Percentiles rank a stretch among this genome's conserved stretches.
phyloP scores from a whole-genome alignment of 2,329 filamentous ascomycete species.

The Clarireedia paspali region DNA sequence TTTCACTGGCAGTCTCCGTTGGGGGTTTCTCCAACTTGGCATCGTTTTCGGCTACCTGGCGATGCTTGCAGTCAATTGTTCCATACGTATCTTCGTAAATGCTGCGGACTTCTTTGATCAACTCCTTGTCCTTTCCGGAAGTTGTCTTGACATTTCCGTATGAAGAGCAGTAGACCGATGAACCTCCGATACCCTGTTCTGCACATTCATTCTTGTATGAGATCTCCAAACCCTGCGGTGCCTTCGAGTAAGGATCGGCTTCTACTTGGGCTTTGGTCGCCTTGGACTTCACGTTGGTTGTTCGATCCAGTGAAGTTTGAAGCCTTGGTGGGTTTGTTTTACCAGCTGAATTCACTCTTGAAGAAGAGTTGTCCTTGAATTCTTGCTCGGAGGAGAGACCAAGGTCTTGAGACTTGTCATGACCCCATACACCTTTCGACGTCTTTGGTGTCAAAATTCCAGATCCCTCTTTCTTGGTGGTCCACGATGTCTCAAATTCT shows the following conservation, averaged over 20 bases:
- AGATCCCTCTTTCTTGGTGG: conserved; percentile 12
- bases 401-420: no score
- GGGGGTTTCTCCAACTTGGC: not conserved
- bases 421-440: not conserved
- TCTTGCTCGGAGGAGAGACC: conserved; percentile 8
- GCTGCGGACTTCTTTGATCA: conserved; percentile 32
- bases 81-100: conserved; percentile 38
- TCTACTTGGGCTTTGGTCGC: not conserved
- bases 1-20: not conserved
- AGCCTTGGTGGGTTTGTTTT: conserved; percentile 18
- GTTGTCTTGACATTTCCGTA: conserved; percentile 8
- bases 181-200: conserved; percentile 13
- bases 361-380: conserved; percentile 5
- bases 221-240: conserved; percentile 7
- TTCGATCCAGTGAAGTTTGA: conserved; percentile 28
- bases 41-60: conserved; percentile 15
- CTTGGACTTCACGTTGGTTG: not conserved
- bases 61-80: conserved; percentile 29
- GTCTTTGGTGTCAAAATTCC: conserved; percentile 16
- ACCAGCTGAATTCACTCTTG: conserved; percentile 16
- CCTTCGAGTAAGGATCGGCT: conserved; percentile 5
- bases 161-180: conserved; percentile 11
- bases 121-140: conserved; percentile 22
- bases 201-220: conserved; percentile 7
- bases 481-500: conserved; percentile 40